Percentiles rank a stretch among this genome's conserved stretches.
phyloP scores from a whole-genome alignment of 1,284 basidiomycete genomes.

The Apiotrichum sp. region DNA sequence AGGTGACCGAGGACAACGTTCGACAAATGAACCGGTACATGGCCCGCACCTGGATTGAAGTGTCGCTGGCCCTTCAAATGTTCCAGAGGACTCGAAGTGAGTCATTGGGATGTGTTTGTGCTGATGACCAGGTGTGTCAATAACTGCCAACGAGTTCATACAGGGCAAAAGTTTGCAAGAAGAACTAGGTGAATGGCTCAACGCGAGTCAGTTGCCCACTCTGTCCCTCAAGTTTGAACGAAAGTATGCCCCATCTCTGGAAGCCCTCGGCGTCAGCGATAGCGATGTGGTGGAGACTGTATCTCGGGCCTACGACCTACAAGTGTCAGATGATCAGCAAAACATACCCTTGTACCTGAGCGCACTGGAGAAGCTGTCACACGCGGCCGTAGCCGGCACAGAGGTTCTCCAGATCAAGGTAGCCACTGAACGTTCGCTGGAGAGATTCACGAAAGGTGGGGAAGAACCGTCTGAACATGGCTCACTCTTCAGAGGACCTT shows the following conservation, averaged over 20 bases:
- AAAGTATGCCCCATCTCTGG: slow-evolving; percentile 4
- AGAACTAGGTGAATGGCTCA: slow-evolving; percentile 8
- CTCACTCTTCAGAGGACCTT: slow-evolving; percentile 34
- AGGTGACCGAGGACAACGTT: slow-evolving; percentile 20
- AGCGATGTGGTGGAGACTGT: slow-evolving; percentile 25
- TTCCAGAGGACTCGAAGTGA: slow-evolving; percentile 21
- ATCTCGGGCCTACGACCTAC: slow-evolving; percentile 31
- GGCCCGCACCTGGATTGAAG: slow-evolving; percentile 39
- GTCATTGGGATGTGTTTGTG: not conserved
- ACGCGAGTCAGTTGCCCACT: slow-evolving; percentile 6
- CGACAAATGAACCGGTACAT: slow-evolving; percentile 38
- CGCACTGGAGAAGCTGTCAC: slow-evolving; percentile 30
- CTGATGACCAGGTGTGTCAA: no score
- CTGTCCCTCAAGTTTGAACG: slow-evolving; percentile 5
- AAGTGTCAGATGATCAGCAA: slow-evolving; percentile 23
- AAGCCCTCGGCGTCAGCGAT: slow-evolving; percentile 24
- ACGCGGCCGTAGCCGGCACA: slow-evolving; percentile 14
- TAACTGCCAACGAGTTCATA: slow-evolving; percentile 3
- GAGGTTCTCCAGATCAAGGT: slow-evolving; percentile 30
- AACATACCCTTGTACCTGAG: slow-evolving; percentile 22
- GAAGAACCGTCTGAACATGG: slow-evolving; percentile 1
- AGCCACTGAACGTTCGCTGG: slow-evolving; percentile 33
- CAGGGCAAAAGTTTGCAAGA: slow-evolving; percentile 12
- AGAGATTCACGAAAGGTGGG: slow-evolving; percentile 29
- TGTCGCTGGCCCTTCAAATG: slow-evolving; percentile 20